Conservation (phyloP, 2,329 filamentous ascomycete genomes). For the Exserohilum turcica region DNA sequence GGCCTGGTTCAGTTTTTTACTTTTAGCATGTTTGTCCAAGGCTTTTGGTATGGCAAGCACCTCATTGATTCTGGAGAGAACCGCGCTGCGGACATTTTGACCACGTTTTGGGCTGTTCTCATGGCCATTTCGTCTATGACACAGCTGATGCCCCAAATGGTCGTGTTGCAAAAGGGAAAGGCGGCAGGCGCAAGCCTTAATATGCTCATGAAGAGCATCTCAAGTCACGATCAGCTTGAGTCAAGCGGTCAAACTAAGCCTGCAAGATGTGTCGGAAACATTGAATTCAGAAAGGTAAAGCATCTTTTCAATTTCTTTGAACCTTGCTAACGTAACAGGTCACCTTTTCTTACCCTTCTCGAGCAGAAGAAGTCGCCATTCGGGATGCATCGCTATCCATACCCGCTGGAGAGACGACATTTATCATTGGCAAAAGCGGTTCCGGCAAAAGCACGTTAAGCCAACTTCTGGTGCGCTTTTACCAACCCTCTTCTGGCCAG, state of each 20-base stretch:
- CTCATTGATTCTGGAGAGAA: slow-evolving; percentile 66
- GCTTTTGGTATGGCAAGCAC: slow-evolving; percentile 84
- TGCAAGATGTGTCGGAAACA: slow-evolving; percentile 63
- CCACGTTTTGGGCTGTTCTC: slow-evolving; percentile 83
- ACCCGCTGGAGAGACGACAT: slow-evolving; percentile 72
- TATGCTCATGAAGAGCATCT: slow-evolving; percentile 48
- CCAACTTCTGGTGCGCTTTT: slow-evolving; percentile 79
- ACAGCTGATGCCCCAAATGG: slow-evolving; percentile 73
- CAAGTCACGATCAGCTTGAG: slow-evolving; percentile 26
- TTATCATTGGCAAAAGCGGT: slow-evolving; percentile 83
- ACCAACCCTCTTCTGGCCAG: slow-evolving; percentile 67
- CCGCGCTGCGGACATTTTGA: slow-evolving; percentile 71
- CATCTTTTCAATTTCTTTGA: not conserved
- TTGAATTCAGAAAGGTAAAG: slow-evolving; percentile 71
- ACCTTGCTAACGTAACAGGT: slow-evolving; percentile 58
- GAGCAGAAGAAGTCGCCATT: slow-evolving; percentile 65
- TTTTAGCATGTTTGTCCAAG: slow-evolving; percentile 79
- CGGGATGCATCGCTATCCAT: slow-evolving; percentile 70
- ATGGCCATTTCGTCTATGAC: slow-evolving; percentile 77
- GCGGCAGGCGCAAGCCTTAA: slow-evolving; percentile 70
- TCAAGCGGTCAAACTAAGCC: slow-evolving; percentile 29
- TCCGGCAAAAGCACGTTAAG: slow-evolving; percentile 91
- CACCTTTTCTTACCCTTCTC: slow-evolving; percentile 80
- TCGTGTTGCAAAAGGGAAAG: slow-evolving; percentile 79
- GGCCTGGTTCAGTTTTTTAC: slow-evolving; percentile 75